Conservation (phyloP, 2,329 filamentous ascomycete species). For the Acephala macrosclerotiorum region DNA sequence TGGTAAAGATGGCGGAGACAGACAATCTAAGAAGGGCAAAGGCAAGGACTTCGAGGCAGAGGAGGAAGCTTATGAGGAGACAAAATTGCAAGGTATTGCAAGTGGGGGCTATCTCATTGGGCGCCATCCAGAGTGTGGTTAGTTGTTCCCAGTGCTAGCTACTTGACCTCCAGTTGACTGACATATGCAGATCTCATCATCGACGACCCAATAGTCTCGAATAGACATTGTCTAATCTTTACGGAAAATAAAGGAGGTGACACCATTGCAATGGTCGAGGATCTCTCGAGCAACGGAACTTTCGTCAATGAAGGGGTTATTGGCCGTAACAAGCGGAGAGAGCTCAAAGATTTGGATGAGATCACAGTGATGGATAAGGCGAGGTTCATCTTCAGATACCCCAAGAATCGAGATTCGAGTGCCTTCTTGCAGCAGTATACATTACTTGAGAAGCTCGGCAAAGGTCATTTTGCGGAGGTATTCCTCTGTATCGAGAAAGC, state of each 20-base stretch:
- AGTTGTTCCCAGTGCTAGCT: conserved; percentile 46
- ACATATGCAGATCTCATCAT: conserved; percentile 70
- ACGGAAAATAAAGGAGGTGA: conserved; percentile 64
- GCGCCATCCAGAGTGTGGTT: conserved; percentile 92
- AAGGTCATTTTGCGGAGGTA: conserved; percentile 94
- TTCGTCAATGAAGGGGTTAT: conserved; percentile 93
- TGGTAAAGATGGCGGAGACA: conserved; percentile 47
- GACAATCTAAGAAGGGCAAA: conserved; percentile 53
- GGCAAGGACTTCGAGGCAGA: conserved; percentile 58
- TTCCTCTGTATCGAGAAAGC: conserved; percentile 89
- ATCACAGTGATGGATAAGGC: conserved; percentile 86
- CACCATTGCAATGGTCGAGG: conserved; percentile 81
- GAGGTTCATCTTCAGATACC: conserved; percentile 91
- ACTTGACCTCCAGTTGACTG: conserved; percentile 5
- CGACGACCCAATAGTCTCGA: conserved; percentile 82
- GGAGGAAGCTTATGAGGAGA: conserved; percentile 66
- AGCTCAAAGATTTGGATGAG: conserved; percentile 89
- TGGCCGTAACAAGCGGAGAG: conserved; percentile 89
- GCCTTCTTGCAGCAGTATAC: conserved; percentile 88
- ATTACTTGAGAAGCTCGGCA: conserved; percentile 84
- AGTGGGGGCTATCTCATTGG: conserved; percentile 91
- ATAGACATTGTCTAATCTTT: conserved; percentile 79
- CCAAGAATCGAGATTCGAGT: conserved; percentile 74
- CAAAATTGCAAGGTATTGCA: conserved; percentile 66
- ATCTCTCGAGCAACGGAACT: conserved; percentile 94